Base-by-base conservation (phyloP, 163 green algal genomes). In the Scenedesmus sp. region DNA sequence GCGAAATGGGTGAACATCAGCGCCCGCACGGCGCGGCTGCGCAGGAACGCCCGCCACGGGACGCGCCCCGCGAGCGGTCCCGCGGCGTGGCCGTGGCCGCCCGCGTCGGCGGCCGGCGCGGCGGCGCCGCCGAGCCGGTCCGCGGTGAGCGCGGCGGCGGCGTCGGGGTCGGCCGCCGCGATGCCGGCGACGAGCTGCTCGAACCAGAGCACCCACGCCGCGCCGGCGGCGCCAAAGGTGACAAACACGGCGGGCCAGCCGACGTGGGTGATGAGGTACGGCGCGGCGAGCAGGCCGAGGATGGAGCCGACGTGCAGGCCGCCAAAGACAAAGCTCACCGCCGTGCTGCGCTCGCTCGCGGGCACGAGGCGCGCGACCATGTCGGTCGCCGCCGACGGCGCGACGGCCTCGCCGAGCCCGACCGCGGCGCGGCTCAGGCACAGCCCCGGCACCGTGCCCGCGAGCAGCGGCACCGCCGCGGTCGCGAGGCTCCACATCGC, bases 1-100 rank as follows among this genome's bases (percentile, higher is more conserved):
- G 89, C 95, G 75, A 98, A 99, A 86, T 99, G 96, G 0, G 90
- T 93, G 84, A 90, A 96, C 13, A 90, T 92, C 34, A 98, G 85
- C 1, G 92, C 95, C 22, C 83, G 87, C 18, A 98, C 83, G 34
- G 92, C 83, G 5, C 60, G 75, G 47, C 84, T 90, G 33, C 90
- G 85, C 57, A 98, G 74, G 72, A 98, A 97, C 1, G 87, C 92
- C 6, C 94, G 82, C 89, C 91, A 98, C 0, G 96, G 95, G 33
- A 97, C 75, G 17, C 63, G 14, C 5, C 60, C 63, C 20, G 22
- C 17, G 26, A 75, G 56, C 0, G 60, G 67, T 4, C 54, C 47
- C 15, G 53, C 71, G 48, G 47, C 64, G 18, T 83, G 58, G 4
- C 36, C 62, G 29, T 36, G 50, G 15, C 20, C 22, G n/a, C 63